Percentiles rank a stretch among this genome's conserved stretches.
phyloP scores from a whole-genome alignment of 2,329 filamentous ascomycete genomes.

The Aspergillus brasiliensis region DNA sequence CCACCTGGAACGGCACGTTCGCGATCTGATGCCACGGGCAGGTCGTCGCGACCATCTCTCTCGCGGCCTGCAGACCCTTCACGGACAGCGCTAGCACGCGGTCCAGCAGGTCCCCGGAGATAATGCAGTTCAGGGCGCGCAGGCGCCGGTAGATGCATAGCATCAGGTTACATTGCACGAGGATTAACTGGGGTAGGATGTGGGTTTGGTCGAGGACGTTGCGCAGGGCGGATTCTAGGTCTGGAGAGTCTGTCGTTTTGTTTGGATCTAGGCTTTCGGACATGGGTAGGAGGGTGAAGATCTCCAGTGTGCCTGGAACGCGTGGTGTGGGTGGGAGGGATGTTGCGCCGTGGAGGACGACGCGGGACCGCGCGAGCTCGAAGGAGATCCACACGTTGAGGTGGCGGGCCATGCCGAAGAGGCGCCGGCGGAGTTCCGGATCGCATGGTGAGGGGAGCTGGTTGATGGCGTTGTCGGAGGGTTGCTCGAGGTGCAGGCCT shows the following conservation, averaged over 20 bases:
- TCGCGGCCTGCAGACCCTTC: constrained; percentile 52
- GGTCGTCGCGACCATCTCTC: constrained; percentile 47
- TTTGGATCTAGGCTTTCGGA: constrained; percentile 59
- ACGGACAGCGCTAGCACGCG: constrained; percentile 50
- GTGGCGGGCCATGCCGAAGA: constrained; percentile 57
- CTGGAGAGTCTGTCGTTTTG: constrained; percentile 43
- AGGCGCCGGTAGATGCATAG: constrained; percentile 59
- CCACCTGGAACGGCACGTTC: constrained; percentile 62
- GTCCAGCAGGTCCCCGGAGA: constrained; percentile 48
- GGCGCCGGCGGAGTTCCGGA: constrained; percentile 45
- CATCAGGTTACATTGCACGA: constrained; percentile 58
- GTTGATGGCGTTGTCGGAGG: constrained; percentile 19
- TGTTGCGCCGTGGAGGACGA: constrained; percentile 51
- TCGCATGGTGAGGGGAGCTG: constrained; percentile 20
- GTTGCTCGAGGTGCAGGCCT: constrained; percentile 35
- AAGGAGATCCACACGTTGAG: constrained; percentile 63
- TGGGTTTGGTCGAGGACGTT: constrained; percentile 47
- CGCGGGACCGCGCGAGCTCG: constrained; percentile 58
- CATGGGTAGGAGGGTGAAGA: constrained; percentile 56
- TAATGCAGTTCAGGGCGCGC: constrained; percentile 52
- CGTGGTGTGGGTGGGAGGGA: constrained; percentile 43
- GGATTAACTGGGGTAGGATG: constrained; percentile 46
- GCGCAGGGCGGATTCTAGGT: constrained; percentile 48
- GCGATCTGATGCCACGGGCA: constrained; percentile 62
- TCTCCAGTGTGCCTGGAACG: constrained; percentile 49